phyloP scores from a whole-genome alignment of 2,329 filamentous ascomycete genomes.

The Fusarium fujikuroi region DNA sequence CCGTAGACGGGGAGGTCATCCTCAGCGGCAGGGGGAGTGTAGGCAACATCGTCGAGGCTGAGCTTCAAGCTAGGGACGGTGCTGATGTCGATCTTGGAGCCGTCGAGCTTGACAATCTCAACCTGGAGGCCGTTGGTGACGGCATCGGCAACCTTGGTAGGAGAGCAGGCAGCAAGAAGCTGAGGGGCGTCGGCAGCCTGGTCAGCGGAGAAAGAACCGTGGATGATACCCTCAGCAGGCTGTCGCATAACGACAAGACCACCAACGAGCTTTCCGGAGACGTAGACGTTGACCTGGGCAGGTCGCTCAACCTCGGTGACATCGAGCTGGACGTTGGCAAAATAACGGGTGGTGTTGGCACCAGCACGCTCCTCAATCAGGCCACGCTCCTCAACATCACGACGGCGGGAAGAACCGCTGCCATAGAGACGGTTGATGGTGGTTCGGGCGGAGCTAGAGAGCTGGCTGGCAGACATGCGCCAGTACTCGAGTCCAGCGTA shows the following conservation, averaged over 20 bases:
- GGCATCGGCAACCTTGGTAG: slow-evolving; percentile 40
- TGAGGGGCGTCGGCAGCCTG: slow-evolving; percentile 72
- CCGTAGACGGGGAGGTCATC: slow-evolving; percentile 46
- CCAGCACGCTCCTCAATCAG: slow-evolving; percentile 21
- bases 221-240: slow-evolving; percentile 46
- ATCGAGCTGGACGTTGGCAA: slow-evolving; percentile 50
- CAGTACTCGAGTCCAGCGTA: slow-evolving; percentile 53
- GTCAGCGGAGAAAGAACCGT: slow-evolving; percentile 54
- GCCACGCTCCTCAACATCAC: slow-evolving; percentile 32
- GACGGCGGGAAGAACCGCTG: slow-evolving; percentile 20
- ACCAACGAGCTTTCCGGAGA: slow-evolving; percentile 48
- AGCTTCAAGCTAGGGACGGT: slow-evolving; percentile 51
- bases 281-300: slow-evolving; percentile 49
- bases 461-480: slow-evolving; percentile 46
- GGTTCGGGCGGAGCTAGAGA: slow-evolving; percentile 45
- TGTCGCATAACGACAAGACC: slow-evolving; percentile 52
- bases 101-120: slow-evolving; percentile 51
- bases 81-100: slow-evolving; percentile 51
- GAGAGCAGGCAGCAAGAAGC: slow-evolving; percentile 54
- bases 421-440: slow-evolving; percentile 51
- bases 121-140: slow-evolving; percentile 47
- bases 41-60: slow-evolving; percentile 43
- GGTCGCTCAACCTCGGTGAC: slow-evolving; percentile 51
- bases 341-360: slow-evolving; percentile 47
- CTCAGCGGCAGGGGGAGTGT: slow-evolving; percentile 40